Conservation (phyloP, 2,329 filamentous ascomycete species). For the Pseudocercospora cruenta region DNA sequence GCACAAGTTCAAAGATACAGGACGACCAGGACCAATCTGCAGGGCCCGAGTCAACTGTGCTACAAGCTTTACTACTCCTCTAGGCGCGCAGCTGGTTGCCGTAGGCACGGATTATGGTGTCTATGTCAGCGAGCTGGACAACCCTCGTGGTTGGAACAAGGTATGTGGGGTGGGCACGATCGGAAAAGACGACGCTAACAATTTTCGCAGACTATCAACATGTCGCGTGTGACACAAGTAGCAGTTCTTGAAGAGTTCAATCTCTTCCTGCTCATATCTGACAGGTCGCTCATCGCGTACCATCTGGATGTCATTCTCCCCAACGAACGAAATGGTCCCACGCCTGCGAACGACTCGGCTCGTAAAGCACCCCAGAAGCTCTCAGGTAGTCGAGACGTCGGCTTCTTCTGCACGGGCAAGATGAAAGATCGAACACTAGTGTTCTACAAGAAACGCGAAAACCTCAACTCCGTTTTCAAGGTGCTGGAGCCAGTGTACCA, state of each 20-base stretch:
- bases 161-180: constrained; percentile 56
- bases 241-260: constrained; percentile 95
- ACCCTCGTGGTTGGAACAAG: constrained; percentile 87
- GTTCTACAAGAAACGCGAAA: constrained; percentile 94
- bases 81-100: constrained; percentile 81
- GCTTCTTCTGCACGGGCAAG: constrained; percentile 91
- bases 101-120: constrained; percentile 96
- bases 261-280: constrained; percentile 85
- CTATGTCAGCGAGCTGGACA: constrained; percentile 82
- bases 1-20: constrained; percentile 65
- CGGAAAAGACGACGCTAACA: constrained; percentile 34
- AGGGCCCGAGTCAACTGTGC: constrained; percentile 89
- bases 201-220: constrained; percentile 70
- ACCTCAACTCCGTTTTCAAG: constrained; percentile 86
- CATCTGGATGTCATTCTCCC: constrained; percentile 82
- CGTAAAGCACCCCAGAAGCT: constrained; percentile 90
- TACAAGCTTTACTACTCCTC: constrained; percentile 77
- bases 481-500: constrained; percentile 95
- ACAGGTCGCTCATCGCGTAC: constrained; percentile 89
- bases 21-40: constrained; percentile 77
- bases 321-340: constrained; percentile 48
- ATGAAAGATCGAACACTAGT: constrained; percentile 97
- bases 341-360: constrained; percentile 65
- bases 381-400: constrained; percentile 83
- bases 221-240: constrained; percentile 82